Evolutionary conservation across 192 early-diverging fungal genomes (phyloP).

Genomic region (Linnemannia exigua): DNA sequence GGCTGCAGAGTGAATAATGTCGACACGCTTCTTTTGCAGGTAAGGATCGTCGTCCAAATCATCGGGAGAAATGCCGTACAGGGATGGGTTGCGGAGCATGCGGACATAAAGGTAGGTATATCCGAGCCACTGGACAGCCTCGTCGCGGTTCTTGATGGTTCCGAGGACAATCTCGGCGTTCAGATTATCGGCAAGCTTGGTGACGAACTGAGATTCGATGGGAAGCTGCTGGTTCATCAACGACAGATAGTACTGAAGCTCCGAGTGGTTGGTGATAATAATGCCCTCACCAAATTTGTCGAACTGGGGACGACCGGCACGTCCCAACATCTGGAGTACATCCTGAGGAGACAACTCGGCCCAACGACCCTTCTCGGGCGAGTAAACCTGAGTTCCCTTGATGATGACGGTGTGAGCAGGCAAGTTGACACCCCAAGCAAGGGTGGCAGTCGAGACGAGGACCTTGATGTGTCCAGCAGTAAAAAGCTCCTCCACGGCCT

Average conservation of each 20-base stretch:
- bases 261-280: slow-evolving; percentile 93
- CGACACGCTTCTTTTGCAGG: slow-evolving; percentile 87
- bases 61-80: slow-evolving; percentile 86
- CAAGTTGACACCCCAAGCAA: slow-evolving; percentile 99
- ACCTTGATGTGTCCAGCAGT: slow-evolving; percentile 92
- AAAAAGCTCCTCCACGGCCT: slow-evolving; percentile 95
- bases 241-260: slow-evolving; percentile 96
- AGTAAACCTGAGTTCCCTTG: slow-evolving; percentile 98
- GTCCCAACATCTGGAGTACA: slow-evolving; percentile 98
- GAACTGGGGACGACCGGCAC: slow-evolving; percentile 97
- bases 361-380: slow-evolving; percentile 95
- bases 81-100: slow-evolving; percentile 91
- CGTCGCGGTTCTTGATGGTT: slow-evolving; percentile 90
- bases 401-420: slow-evolving; percentile 99
- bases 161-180: slow-evolving; percentile 98
- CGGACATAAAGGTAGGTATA: slow-evolving; percentile 97
- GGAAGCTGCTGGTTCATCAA: slow-evolving; percentile 96
- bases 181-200: slow-evolving; percentile 88
- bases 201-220: slow-evolving; percentile 96
- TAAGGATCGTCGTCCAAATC: slow-evolving; percentile 83
- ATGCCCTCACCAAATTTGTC: slow-evolving; percentile 97
- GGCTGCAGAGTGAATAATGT: slow-evolving; percentile 92
- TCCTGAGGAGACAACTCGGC: slow-evolving; percentile 96
- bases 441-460: slow-evolving; percentile 95
- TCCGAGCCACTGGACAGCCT: slow-evolving; percentile 96